Base-by-base conservation (phyloP, 306 rosid species). In the Bauhinia variegata region DNA sequence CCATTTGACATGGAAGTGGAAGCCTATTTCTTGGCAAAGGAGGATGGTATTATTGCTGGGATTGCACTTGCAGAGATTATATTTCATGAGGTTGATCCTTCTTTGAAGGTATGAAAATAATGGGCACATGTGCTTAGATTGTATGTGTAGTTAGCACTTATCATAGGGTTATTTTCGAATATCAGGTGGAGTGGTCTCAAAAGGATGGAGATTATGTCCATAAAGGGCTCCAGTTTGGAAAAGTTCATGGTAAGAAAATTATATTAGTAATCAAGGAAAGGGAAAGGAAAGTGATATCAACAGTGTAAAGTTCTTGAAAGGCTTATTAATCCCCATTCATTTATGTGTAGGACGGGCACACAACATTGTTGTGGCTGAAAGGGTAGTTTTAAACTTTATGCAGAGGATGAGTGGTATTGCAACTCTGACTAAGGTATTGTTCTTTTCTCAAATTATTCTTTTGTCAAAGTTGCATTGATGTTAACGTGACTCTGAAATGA, bases 321-420 rank as follows among this genome's bases (percentile, higher is more conserved):
- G 17, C 18, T 65, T 63, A 61, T 44, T 28, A 50, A 62, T 53
- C 60, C 58, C 62, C 68, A 11, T 4, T 39, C 14, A 73, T 62
- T 70, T 46, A 33, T 71, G 28, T 79, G 81, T 84, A 92, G 98
- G 96, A 70, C 78, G 82, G 54, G 96, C 98, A 0, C 92, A 87
- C 73, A 84, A 73, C 86, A 84, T 92, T 60, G 84, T 87, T 70
- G 84, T 84, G 54, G 98, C 96, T 60, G 93, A 92, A 78, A 83
- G 98, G 80, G 86, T 92, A 16, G 91, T 81, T 28, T 87, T 92
- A 62, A 92, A 92, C 84, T 89, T 92, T 77, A 92, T 89, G 96
- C 96, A 92, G 82, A 87, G 93, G 80, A 87, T 92, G 98, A 92
- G 98, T 73, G 93, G 96, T 74, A 87, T 92, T 73, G 98, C 98